Conservation (phyloP, 192 early-diverging fungal species). For the Backusella parvicylindrica region DNA sequence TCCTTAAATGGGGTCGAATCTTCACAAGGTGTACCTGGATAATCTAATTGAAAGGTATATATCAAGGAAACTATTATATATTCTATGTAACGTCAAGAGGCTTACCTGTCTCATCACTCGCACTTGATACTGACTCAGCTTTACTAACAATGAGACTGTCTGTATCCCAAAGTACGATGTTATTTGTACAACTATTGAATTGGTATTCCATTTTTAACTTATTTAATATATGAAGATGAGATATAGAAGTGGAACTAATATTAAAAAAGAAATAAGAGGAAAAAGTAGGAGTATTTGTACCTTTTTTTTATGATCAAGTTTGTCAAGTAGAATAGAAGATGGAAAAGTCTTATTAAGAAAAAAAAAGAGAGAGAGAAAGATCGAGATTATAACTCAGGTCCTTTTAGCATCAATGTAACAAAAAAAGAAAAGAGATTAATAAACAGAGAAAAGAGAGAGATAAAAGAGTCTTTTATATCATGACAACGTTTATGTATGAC, state of each 20-base stretch:
- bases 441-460: not conserved
- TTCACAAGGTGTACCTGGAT: not conserved
- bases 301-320: not conserved
- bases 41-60: not conserved
- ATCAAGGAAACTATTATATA: not conserved
- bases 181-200: not conserved
- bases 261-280: not conserved
- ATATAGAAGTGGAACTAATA: not conserved
- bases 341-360: not conserved
- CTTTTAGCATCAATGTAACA: not conserved
- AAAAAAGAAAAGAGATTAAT: not conserved
- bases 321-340: not conserved
- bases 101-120: not conserved
- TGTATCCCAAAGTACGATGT: not conserved
- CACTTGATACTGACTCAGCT: not conserved
- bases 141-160: not conserved
- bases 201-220: not conserved
- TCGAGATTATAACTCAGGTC: not conserved
- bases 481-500: not conserved
- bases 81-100: not conserved
- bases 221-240: not conserved
- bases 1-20: not conserved
- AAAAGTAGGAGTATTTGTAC: not conserved
- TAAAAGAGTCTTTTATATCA: not conserved
- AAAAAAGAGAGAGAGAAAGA: not conserved